Evolutionary conservation across 2,329 filamentous ascomycete species (phyloP).

Genomic region (Ascochyta pisi): DNA sequence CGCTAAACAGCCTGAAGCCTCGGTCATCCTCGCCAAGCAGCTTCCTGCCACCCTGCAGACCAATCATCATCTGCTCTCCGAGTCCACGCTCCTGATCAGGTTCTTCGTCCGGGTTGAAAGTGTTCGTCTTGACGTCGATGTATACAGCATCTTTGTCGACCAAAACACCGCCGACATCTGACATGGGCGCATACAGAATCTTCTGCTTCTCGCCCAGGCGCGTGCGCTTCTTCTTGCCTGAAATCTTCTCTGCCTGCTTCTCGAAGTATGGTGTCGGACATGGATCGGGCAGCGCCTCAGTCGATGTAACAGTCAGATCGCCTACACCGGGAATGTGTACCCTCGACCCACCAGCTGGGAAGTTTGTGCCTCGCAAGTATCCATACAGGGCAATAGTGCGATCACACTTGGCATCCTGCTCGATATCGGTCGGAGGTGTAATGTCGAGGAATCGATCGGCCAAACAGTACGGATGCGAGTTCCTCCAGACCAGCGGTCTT

Average conservation of each 20-base stretch:
- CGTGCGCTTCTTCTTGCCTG: conserved; percentile 80
- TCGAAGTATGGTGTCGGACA: conserved; percentile 94
- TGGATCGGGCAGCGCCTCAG: conserved; percentile 90
- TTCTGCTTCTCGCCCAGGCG: conserved; percentile 96
- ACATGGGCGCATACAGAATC: conserved; percentile 95
- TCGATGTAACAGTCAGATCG: conserved; percentile 81
- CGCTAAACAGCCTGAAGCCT: conserved; percentile 85
- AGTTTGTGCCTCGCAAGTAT: conserved; percentile 94
- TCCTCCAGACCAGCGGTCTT: conserved; percentile 93
- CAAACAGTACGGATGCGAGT: conserved; percentile 91
- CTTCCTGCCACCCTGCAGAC: conserved; percentile 80
- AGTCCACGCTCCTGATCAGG: conserved; percentile 78
- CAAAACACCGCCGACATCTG: conserved; percentile 92
- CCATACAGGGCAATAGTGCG: conserved; percentile 90
- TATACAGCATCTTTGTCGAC: conserved; percentile 98
- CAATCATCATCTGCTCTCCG: conserved; percentile 93
- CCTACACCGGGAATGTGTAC: conserved; percentile 93
- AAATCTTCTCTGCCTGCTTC: conserved; percentile 81
- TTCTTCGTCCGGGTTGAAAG: conserved; percentile 71
- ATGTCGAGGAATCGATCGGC: conserved; percentile 95
- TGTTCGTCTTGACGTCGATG: conserved; percentile 74
- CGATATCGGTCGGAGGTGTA: conserved; percentile 89
- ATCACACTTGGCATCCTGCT: conserved; percentile 88
- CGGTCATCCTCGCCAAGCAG: conserved; percentile 82
- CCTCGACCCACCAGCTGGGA: conserved; percentile 81